A percentile compares a stretch with the other conserved stretches of the same genome.
Evolutionary conservation across 257 asterid genomes (phyloP).

Genomic region (Solanum virginianum): DNA sequence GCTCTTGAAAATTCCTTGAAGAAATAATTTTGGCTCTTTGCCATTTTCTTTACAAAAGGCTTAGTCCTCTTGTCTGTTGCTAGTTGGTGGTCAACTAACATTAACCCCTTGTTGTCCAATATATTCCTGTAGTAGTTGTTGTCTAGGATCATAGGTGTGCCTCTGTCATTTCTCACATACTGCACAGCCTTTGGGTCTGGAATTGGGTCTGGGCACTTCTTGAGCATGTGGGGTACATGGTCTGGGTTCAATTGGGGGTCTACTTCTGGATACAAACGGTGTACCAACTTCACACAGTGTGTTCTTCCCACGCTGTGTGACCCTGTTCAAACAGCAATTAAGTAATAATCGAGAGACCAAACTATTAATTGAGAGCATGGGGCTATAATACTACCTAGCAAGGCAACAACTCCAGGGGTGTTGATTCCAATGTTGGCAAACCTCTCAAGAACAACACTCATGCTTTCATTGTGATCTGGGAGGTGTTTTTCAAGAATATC

Average conservation of each 20-base stretch:
- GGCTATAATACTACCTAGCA: conserved; percentile 30
- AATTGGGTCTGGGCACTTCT: conserved; percentile 85
- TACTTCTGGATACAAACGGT: conserved; percentile 88
- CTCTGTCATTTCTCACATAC: conserved; percentile 89
- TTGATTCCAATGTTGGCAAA: conserved; percentile 64
- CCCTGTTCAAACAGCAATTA: conserved; percentile 24
- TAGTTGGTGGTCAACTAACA: conserved; percentile 76
- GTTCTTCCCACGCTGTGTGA: conserved; percentile 95
- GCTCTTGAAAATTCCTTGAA: conserved; percentile 64
- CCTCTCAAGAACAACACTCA: conserved; percentile 68
- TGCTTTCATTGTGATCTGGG: conserved; percentile 95
- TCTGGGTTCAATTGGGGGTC: conserved; percentile 71
- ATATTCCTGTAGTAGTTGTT: conserved; percentile 86
- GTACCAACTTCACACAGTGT: conserved; percentile 92
- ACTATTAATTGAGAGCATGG: no score
- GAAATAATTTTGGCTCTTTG: conserved; percentile 73
- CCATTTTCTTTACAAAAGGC: conserved; percentile 87
- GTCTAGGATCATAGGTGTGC: conserved; percentile 91
- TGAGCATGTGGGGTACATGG: conserved; percentile 84
- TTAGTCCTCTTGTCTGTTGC: conserved; percentile 68
- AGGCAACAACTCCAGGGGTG: conserved; percentile 79
- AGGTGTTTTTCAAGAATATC: conserved; percentile 66
- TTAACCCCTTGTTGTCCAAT: conserved; percentile 70
- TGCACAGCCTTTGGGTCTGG: conserved; percentile 99
- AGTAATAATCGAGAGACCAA: background rate